Evolutionary conservation across 129 eudicot genomes (phyloP), one percentile per base, ranked within the genome.

Genomic region (Flaveria ramosissima): DNA sequence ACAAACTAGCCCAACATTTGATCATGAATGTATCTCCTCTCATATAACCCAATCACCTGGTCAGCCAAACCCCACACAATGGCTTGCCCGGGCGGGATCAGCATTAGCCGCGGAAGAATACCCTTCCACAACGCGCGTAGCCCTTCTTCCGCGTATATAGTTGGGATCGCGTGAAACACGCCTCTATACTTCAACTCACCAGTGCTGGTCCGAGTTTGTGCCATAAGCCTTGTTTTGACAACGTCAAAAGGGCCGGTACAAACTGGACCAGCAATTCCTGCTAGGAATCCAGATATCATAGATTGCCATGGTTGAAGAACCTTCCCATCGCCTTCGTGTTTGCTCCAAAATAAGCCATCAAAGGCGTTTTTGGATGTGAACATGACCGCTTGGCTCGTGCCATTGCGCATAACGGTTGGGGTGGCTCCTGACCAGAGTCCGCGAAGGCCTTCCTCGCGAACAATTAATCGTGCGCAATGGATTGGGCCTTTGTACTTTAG

Each of bases 61-160:
- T 93, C 98, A 81, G 98, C 96, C 46, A 93, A 96, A 15, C 90
- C 96, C 97, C 98, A 93, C 90, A 93, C 83, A 24, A 93, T 93
- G 9, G 98, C 98, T 80, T 91, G 98, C 6, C 98, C 98, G 0
- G 98, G 98, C 4, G 98, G 98, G 57, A 93, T 93, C 80, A 96
- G 82, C 98, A 93, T 91, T 11, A 93, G 86, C 65, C 98, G 81
- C 27, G 98, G 98, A 76, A 93, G 74, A 45, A 93, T 59, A 51
- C 98, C 98, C 82, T 87, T 93, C 98, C 98, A 93, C 72, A 93
- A 57, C 4, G 97, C 89, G n/a, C 72, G 86, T 63, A 87, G 20
- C 47, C 97, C 98, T 82, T 93, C 98, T 78, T 93, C 98, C 1
- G 68, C 80, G 19, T 88, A 89, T 57, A 93, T 93, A 43, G 90